A percentile compares a stretch with the other conserved stretches of the same genome.
Conservation (phyloP, 1,284 basidiomycete species). For the Cerrena zonata region DNA sequence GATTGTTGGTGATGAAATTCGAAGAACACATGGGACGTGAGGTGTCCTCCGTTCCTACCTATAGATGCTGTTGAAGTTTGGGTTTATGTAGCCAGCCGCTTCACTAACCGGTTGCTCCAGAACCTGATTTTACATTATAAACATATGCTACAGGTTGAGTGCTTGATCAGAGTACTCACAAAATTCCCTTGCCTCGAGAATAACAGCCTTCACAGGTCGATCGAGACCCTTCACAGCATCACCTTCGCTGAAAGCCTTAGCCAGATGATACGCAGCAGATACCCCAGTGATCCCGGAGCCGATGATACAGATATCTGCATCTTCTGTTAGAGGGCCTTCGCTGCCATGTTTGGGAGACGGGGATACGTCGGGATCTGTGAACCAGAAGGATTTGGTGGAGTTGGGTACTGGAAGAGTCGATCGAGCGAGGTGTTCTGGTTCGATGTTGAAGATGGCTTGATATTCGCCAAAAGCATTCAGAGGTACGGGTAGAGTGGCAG, state of each 20-base stretch:
- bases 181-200: slow-evolving; percentile 74
- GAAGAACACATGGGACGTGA: slow-evolving; percentile 49
- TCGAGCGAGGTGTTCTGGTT: neutral
- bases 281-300: slow-evolving; percentile 76
- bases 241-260: slow-evolving; percentile 30
- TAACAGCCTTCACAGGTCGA: slow-evolving; percentile 40
- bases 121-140: slow-evolving; percentile 39
- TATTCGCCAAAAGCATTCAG: slow-evolving; percentile 19
- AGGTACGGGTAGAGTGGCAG: slow-evolving; percentile 15
- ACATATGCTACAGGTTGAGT: neutral
- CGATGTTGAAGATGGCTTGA: slow-evolving; percentile 15
- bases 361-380: slow-evolving; percentile 52
- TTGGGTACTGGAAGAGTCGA: slow-evolving; percentile 47
- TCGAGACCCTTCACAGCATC: slow-evolving; percentile 17
- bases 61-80: neutral
- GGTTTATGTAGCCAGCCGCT: neutral
- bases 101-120: slow-evolving; percentile 69
- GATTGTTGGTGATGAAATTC: slow-evolving; percentile 37
- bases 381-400: slow-evolving; percentile 68
- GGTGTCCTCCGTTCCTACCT: slow-evolving; percentile 77
- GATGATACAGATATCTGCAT: slow-evolving; percentile 70
- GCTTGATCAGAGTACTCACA: slow-evolving; percentile 42
- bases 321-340: slow-evolving; percentile 44
- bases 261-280: slow-evolving; percentile 64
- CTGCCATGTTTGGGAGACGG: slow-evolving; percentile 63